Percentiles rank a stretch among this genome's conserved stretches.
Conservation (phyloP, 2,329 filamentous ascomycete genomes). For the Colletotrichum theobromicola region DNA sequence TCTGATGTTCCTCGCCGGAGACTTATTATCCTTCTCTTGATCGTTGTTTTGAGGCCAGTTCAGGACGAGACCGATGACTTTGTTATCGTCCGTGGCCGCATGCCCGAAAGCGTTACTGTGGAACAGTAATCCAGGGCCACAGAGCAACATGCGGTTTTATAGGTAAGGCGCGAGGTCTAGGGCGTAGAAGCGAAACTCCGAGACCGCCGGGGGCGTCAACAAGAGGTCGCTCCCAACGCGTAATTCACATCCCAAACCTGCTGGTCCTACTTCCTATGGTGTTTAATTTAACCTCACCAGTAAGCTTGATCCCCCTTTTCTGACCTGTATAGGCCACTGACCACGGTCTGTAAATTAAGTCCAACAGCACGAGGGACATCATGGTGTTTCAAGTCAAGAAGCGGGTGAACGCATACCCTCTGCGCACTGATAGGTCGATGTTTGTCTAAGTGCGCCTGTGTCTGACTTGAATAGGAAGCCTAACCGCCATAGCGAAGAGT, state of each 20-base stretch:
- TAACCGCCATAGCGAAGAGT: neutral
- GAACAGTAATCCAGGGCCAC: neutral
- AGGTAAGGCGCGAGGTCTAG: neutral
- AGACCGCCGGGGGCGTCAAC: neutral
- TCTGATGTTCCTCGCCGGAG: neutral
- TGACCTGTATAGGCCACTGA: neutral
- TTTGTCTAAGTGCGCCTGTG: neutral
- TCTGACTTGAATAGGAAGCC: neutral
- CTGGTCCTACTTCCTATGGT: neutral
- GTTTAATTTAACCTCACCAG: neutral
- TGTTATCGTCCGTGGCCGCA: neutral
- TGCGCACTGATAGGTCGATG: neutral
- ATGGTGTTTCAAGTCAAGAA: neutral
- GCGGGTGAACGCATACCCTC: neutral
- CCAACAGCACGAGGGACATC: neutral
- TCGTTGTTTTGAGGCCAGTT: rapidly evolving
- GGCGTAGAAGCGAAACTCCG: neutral
- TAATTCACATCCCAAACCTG: neutral
- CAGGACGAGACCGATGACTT: rapidly evolving
- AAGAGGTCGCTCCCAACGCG: neutral
- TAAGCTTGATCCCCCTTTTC: neutral
- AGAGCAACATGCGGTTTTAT: neutral
- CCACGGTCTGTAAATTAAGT: neutral
- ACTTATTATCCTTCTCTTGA: neutral
- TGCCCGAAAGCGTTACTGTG: neutral